Evolutionary conservation across 1,284 basidiomycete genomes (phyloP), one percentile per base, ranked within the genome.

Genomic region (Mycosarcoma mackinlayi): DNA sequence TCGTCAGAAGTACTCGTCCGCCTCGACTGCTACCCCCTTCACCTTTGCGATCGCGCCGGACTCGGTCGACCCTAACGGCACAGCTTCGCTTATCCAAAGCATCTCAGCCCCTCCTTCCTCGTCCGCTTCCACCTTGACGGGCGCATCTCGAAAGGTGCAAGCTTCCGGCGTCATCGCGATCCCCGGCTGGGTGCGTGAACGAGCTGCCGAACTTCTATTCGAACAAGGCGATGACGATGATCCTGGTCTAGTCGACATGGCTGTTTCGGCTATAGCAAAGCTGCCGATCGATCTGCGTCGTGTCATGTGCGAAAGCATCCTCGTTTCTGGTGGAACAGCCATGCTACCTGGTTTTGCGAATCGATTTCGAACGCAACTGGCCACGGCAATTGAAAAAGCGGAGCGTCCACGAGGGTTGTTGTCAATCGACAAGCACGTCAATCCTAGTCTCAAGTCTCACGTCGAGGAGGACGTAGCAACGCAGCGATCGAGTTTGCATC

Each of bases 131-230:
- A 49, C 39, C 8, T 48, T 70, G 2, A 45, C 64, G 2, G 50
- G 53, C 6, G 47, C 58, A 21, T 54, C 64, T n/a, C 41, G 70
- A 23, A 38, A 56, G 8, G 33, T 73, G 1, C 65, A 62, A 11
- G 31, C 37, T 10, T 23, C 30, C 16, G 92, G 92, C 0, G 91
- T 89, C 0, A 83, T 98, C 33, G 86, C 91, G 39, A 88, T 98
- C 37, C 95, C 95, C 0, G 94, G 94, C 0, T 98, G 96, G 95
- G 86, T 98, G 23, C 85, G 95, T 33, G 94, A 97, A 80, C 87
- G 94, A 8, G 91, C 91, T 0, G 89, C 92, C 3, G 95, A 98
- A 80, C 87, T 94, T 4, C 85, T 98, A 1, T 97, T 97, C 71
- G 92, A 93, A 77, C 89, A 89, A 6, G 91, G 91, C n/a, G 92